phyloP scores from a whole-genome alignment of 2,329 filamentous ascomycete species.

The Fusarium newnesense region DNA sequence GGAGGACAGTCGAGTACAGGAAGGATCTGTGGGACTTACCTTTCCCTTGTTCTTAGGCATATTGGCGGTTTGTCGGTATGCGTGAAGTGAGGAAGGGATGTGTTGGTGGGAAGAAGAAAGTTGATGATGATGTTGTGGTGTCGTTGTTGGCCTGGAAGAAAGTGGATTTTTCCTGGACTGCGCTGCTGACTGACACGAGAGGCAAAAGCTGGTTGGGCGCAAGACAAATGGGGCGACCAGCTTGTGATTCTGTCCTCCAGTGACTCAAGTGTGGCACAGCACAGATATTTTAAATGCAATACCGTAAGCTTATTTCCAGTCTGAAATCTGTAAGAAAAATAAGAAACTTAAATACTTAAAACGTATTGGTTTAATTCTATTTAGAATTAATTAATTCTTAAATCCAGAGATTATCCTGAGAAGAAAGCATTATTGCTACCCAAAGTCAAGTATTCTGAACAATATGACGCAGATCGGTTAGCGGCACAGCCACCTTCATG shows the following conservation, averaged over 20 bases:
- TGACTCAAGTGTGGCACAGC: constrained; percentile 32
- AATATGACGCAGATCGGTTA: background rate
- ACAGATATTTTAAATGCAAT: background rate
- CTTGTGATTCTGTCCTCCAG: no score
- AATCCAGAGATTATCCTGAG: background rate
- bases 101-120: constrained; percentile 21
- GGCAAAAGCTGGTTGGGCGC: constrained; percentile 16
- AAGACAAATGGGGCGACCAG: constrained; percentile 15
- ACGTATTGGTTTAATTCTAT: no score
- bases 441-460: background rate
- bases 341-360: background rate
- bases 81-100: constrained; percentile 9
- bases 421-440: background rate
- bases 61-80: constrained; percentile 48
- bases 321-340: background rate
- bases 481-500: constrained; percentile 14
- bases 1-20: background rate
- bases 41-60: constrained; percentile 99
- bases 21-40: constrained; percentile 61
- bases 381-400: background rate
- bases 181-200: constrained; percentile 32
- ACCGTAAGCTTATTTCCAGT: background rate
- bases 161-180: constrained; percentile 41
- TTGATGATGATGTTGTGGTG: constrained; percentile 41
- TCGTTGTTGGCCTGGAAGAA: constrained; percentile 38